phyloP scores from a whole-genome alignment of 1,284 basidiomycete genomes.

The Earliella scabrosa region DNA sequence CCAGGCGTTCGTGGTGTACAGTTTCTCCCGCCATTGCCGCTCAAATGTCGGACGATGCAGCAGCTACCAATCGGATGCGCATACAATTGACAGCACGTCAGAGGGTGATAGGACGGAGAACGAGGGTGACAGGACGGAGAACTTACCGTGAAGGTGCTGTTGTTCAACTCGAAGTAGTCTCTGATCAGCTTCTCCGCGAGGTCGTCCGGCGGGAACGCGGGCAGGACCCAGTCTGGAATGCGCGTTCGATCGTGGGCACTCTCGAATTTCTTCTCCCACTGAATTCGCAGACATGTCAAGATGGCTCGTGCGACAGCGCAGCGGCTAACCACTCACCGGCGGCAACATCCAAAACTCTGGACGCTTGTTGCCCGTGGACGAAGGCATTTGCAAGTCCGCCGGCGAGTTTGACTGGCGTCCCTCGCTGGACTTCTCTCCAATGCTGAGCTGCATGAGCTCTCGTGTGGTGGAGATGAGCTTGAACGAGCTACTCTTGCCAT shows the following conservation, averaged over 20 bases:
- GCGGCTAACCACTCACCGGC: conserved; percentile 19
- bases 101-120: not conserved
- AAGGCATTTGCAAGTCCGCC: conserved; percentile 4
- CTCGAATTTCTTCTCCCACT: conserved; percentile 70
- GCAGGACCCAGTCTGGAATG: conserved; percentile 43
- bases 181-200: conserved; percentile 49
- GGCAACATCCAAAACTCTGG: conserved; percentile 26
- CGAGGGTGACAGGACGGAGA: not conserved
- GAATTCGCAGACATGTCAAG: not conserved
- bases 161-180: conserved; percentile 50
- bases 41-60: conserved; percentile 56
- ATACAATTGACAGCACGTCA: not conserved
- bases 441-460: conserved; percentile 54
- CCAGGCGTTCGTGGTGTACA: conserved; percentile 46
- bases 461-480: conserved; percentile 56
- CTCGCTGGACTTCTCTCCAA: conserved; percentile 36
- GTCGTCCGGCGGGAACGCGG: conserved; percentile 59
- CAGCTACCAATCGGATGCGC: conserved; percentile 29
- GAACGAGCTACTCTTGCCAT: conserved; percentile 65
- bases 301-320: not conserved
- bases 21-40: conserved; percentile 43
- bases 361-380: conserved; percentile 14
- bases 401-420: conserved; percentile 17
- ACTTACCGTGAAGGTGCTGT: conserved; percentile 42
- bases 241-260: conserved; percentile 42